Evolutionary conservation across 768 basidiomycete species (phyloP), one percentile per base, ranked within the genome.

Genomic region (Macrolepiota albuminosa): DNA sequence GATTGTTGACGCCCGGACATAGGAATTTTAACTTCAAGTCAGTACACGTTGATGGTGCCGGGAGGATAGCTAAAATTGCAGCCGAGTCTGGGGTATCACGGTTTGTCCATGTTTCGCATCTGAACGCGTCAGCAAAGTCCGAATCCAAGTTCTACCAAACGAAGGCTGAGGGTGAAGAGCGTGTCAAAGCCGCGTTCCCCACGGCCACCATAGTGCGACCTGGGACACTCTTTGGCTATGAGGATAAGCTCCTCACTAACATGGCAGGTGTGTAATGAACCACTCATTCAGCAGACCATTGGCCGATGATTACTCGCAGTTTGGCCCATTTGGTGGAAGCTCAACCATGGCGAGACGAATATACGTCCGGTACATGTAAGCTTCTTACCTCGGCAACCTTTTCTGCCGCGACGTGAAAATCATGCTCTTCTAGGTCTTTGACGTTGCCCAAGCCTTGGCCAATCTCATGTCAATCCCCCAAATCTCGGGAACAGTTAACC

Each of bases 171-270:
- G 96, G 95, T 37, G 97, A 99, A 74, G 85, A 88, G 64, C 85
- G 82, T 54, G 95, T 98, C 63, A 86, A 85, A 70, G 82, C 84
- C 56, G 90, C 79, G 3, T 98, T 94, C 80, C 89, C 90, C 2
- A 79, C 77, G 39, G 93, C 95, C 42, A 97, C 92, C 42, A 91
- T 99, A 66, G 82, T 97, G 57, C 80, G 94, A 52, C 97, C 97
- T 45, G 84, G 84, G 10, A 69, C 83, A 36, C 86, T 98, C 85
- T 99, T 79, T 72, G 97, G 97, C n/a, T 85, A 88, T 68, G 97
- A 99, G 74, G 97, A 99, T 76, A 93, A 89, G 73, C 75, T 98
- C 53, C 75, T 98, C 70, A 95, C 90, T 71, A 95, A 91, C 71
- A 90, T 97, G 74, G 90, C 94, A 53, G 76, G 95, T 95, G 71